phyloP scores from a whole-genome alignment of 177 flowering plant genomes.

The Vitis hybrid region DNA sequence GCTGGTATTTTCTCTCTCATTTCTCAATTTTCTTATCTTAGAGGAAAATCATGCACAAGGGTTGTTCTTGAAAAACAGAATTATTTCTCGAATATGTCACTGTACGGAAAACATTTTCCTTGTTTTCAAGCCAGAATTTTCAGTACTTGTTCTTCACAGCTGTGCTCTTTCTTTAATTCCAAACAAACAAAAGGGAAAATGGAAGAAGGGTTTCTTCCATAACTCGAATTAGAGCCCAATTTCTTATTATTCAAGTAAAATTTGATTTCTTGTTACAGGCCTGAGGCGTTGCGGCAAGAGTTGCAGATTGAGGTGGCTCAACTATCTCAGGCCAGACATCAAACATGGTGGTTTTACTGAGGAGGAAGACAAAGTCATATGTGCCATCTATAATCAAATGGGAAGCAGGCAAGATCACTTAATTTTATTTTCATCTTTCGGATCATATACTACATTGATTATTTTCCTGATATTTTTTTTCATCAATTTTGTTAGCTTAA shows the following conservation, averaged over 20 bases:
- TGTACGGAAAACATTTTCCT: no score
- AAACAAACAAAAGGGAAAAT: no score
- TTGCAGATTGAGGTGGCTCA: conserved; percentile 42
- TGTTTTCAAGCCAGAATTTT: not conserved
- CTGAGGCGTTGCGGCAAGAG: conserved; percentile 45
- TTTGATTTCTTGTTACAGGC: conserved; percentile 20
- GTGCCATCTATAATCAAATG: conserved; percentile 28
- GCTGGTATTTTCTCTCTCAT: conserved; percentile 28
- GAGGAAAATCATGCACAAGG: no score
- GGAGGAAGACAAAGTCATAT: conserved; percentile 37
- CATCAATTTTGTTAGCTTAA: no score
- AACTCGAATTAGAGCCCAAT: no score
- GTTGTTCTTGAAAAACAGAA: no score
- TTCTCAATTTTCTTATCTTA: no score
- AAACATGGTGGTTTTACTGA: conserved; percentile 38
- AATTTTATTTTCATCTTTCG: not conserved
- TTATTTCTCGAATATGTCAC: no score
- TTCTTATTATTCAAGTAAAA: no score
- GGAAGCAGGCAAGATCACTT: conserved; percentile 41
- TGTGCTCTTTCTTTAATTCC: no score
- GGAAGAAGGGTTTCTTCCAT: not conserved
- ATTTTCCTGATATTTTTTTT: not conserved
- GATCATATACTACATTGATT: not conserved
- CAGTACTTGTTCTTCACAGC: no score
- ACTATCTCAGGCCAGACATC: conserved; percentile 45